Percentiles rank a stretch among this genome's conserved stretches.
phyloP scores from a whole-genome alignment of 805 yeast species.

The Novakomyces olei region DNA sequence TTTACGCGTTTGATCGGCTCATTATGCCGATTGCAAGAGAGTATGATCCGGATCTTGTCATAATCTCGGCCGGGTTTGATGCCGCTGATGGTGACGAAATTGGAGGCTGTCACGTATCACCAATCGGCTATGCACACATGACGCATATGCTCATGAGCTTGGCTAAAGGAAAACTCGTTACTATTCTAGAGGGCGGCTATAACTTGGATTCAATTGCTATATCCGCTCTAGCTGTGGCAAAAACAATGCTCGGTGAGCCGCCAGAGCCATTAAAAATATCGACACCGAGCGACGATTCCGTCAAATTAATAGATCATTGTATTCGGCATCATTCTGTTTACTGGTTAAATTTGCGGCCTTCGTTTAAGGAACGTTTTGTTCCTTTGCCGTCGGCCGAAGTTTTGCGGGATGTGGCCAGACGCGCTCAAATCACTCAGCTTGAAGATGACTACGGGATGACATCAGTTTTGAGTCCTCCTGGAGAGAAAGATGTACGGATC shows the following conservation, averaged over 20 bases:
- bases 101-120: slow-evolving; percentile 90
- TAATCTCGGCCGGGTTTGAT: slow-evolving; percentile 88
- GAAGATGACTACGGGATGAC: no score
- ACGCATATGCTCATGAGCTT: slow-evolving; percentile 71
- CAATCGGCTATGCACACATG: slow-evolving; percentile 92
- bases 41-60: slow-evolving; percentile 78
- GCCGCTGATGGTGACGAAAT: slow-evolving; percentile 97
- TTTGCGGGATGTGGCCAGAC: no score
- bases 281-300: no score
- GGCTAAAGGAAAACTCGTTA: slow-evolving; percentile 75
- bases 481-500: no score
- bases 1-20: slow-evolving; percentile 69
- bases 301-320: no score
- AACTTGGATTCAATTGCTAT: slow-evolving; percentile 75
- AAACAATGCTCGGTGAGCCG: slow-evolving; percentile 82
- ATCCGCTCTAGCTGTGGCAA: slow-evolving; percentile 80
- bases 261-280: slow-evolving; percentile 70
- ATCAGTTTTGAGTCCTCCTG: no score
- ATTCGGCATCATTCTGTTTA: no score
- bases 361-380: no score
- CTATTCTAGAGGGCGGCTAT: slow-evolving; percentile 88
- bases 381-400: no score
- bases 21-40: slow-evolving; percentile 77
- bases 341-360: no score
- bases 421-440: no score